phyloP scores from a whole-genome alignment of 176 grass and related monocot species.

The Zea mays region DNA sequence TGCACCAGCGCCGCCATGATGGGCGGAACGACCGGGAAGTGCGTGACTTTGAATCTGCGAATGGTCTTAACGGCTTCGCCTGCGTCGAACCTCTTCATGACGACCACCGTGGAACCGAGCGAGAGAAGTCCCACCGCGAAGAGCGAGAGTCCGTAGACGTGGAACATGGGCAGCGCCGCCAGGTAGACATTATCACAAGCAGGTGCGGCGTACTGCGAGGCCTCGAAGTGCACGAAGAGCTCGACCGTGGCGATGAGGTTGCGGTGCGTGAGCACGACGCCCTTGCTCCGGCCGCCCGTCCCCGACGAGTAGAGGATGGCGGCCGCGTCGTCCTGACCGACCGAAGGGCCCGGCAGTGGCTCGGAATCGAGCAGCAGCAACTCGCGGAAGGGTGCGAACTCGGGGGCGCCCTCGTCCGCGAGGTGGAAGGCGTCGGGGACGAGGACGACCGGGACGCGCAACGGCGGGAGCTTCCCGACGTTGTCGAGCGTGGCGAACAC shows the following conservation, averaged over 20 bases:
- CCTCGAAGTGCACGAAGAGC: constrained; percentile 71
- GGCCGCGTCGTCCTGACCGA: constrained; percentile 59
- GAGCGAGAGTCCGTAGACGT: constrained; percentile 82
- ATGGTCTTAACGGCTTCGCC: constrained; percentile 49
- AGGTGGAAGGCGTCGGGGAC: constrained; percentile 47
- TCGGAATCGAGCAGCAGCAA: constrained; percentile 42
- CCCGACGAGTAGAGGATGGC: constrained; percentile 89
- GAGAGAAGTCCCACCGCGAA: constrained; percentile 80
- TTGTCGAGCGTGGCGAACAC: constrained; percentile 50
- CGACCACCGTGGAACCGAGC: constrained; percentile 67
- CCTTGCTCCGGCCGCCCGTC: constrained; percentile 70
- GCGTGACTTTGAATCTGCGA: constrained; percentile 54
- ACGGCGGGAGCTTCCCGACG: constrained; percentile 25
- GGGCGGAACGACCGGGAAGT: constrained; percentile 68
- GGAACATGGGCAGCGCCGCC: constrained; percentile 81
- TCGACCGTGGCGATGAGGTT: constrained; percentile 78
- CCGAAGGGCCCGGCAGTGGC: not conserved
- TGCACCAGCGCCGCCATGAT: constrained; percentile 55
- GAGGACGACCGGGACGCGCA: constrained; percentile 43
- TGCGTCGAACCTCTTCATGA: constrained; percentile 69
- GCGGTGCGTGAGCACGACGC: constrained; percentile 70
- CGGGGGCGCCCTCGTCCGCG: not conserved
- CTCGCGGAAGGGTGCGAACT: constrained; percentile 44
- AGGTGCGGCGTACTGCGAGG: constrained; percentile 54
- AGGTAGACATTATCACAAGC: constrained; percentile 76